Conservation (phyloP, 768 basidiomycete species). For the Cantharellus anzutake region DNA sequence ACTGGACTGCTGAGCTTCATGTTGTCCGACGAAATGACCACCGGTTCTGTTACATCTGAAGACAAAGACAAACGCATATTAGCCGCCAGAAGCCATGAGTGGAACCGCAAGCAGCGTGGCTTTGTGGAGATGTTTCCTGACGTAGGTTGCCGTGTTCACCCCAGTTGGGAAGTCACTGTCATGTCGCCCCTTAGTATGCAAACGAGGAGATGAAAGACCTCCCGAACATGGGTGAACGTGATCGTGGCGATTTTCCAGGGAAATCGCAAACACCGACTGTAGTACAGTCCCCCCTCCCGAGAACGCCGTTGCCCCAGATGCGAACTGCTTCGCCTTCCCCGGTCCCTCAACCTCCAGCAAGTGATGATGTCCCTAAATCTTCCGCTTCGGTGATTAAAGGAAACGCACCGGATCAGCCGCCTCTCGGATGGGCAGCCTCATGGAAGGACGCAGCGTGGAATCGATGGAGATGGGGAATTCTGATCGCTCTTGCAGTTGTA, state of each 20-base stretch:
- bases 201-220: constrained; percentile 43
- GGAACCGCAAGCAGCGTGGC: constrained; percentile 62
- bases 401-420: not conserved
- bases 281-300: not conserved
- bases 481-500: constrained; percentile 59
- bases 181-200: constrained; percentile 39
- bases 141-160: constrained; percentile 25
- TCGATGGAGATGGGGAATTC: constrained; percentile 68
- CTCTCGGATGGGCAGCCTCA: constrained; percentile 27
- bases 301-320: not conserved
- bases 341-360: not conserved
- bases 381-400: not conserved
- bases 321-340: not conserved
- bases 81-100: constrained; percentile 63
- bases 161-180: not conserved
- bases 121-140: constrained; percentile 84
- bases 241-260: constrained; percentile 28
- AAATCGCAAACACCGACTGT: constrained; percentile 14
- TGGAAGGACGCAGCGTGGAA: constrained; percentile 57
- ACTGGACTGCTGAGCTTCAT: constrained; percentile 90
- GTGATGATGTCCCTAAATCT: not conserved
- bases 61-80: constrained; percentile 61
- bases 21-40: constrained; percentile 93
- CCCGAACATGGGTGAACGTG: constrained; percentile 85
- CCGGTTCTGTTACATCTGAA: constrained; percentile 70